Evolutionary conservation across 1,139 yeast genomes (phyloP).

Genomic region (Kurtzmaniella natalensis): DNA sequence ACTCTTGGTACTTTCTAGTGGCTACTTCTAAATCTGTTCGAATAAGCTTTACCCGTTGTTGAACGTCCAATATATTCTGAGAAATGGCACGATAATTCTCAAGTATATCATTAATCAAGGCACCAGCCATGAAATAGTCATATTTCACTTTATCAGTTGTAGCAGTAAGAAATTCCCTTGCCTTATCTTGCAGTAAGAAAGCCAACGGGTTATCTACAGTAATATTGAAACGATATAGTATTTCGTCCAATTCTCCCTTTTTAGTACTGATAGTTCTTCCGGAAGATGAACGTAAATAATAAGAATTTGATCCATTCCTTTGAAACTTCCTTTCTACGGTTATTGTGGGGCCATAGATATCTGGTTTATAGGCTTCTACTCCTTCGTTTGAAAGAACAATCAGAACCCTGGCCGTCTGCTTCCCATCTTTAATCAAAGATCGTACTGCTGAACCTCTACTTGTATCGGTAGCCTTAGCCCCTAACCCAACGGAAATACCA

Average conservation of each 20-base stretch:
- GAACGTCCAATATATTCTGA: constrained; percentile 35
- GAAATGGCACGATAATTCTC: constrained; percentile 45
- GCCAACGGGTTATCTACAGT: constrained; percentile 91
- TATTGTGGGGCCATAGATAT: constrained; percentile 62
- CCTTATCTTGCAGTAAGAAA: constrained; percentile 89
- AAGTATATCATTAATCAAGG: constrained; percentile 60
- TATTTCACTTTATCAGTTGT: constrained; percentile 70
- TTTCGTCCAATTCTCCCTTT: constrained; percentile 61
- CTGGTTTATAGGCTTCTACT: constrained; percentile 58
- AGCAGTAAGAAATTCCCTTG: constrained; percentile 80
- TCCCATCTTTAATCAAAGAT: constrained; percentile 76
- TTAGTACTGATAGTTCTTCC: constrained; percentile 57
- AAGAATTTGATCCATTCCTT: constrained; percentile 46
- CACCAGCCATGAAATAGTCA: constrained; percentile 74
- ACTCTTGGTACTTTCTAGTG: constrained; percentile 28
- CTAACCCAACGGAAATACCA: constrained; percentile 85
- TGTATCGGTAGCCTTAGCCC: constrained; percentile 92
- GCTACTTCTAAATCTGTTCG: constrained; percentile 22
- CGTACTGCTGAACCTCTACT: constrained; percentile 74
- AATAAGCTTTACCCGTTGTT: constrained; percentile 32
- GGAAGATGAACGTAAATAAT: constrained; percentile 48
- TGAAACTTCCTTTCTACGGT: constrained; percentile 67
- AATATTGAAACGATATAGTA: constrained; percentile 67
- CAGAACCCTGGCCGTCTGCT: constrained; percentile 54
- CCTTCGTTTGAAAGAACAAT: constrained; percentile 64